These are phyloP conservation scores for Acacia pycnantha DNA, from an alignment of 331 rosid genomes.

Conservation along the genomic window DNA sequence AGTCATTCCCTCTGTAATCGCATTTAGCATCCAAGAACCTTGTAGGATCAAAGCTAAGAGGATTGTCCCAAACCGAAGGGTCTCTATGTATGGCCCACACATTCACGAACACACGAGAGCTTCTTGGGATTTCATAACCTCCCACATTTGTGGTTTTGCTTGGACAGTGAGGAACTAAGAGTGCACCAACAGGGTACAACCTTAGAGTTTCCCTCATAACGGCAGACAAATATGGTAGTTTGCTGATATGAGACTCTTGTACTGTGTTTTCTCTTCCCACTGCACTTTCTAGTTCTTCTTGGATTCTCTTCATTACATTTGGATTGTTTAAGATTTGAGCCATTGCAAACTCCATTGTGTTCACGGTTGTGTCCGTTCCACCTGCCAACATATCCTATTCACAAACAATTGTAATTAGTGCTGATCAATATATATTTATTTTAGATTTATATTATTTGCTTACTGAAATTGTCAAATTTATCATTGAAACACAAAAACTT, in stretches of 20 bases:
- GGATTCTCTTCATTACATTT: constrained; percentile 39
- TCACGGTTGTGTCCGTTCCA: constrained; percentile 69
- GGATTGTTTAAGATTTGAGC: constrained; percentile 41
- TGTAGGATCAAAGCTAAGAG: constrained; percentile 62
- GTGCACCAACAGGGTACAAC: constrained; percentile 58
- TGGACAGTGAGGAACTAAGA: constrained; percentile 75
- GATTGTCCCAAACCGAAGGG: constrained; percentile 62
- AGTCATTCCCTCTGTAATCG: constrained; percentile 69
- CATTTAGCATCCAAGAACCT: constrained; percentile 50
- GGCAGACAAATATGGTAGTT: constrained; percentile 57
- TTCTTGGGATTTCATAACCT: constrained; percentile 69
- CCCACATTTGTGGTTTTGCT: constrained; percentile 50
- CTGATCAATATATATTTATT: background rate
- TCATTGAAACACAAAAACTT: too few relatives aligned
- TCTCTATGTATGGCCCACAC: constrained; percentile 56
- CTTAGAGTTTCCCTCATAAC: constrained; percentile 83
- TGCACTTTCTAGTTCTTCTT: constrained; percentile 47
- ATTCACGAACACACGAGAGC: constrained; percentile 64
- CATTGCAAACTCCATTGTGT: constrained; percentile 69
- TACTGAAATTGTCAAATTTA: background rate
- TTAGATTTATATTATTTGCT: too few relatives aligned
- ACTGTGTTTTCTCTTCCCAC: constrained; percentile 60
- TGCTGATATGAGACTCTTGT: constrained; percentile 65
- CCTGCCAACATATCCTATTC: constrained; percentile 79
- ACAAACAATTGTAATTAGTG: background rate